These are phyloP conservation scores for Cryptosporidium baileyi DNA, from an alignment of 169 alveolate genomes.

Conservation along the genomic window DNA sequence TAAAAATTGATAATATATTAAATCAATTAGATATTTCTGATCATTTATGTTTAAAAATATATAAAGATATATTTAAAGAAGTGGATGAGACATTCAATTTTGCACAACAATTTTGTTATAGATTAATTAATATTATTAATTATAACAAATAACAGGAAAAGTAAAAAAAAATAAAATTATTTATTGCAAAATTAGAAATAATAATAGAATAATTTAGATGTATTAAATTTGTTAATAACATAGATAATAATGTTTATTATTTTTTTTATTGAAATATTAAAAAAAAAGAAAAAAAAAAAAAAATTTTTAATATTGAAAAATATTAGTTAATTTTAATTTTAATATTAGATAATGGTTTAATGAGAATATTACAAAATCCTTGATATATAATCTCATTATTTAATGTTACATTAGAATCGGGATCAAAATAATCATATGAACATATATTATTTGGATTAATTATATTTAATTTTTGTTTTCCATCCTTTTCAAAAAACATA, in stretches of 20 bases:
- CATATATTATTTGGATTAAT: slow-evolving; percentile 16
- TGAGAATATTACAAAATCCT: slow-evolving; percentile 37
- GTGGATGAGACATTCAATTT: too few relatives aligned
- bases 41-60: too few relatives aligned
- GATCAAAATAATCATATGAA: neutral
- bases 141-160: too few relatives aligned
- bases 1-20: too few relatives aligned
- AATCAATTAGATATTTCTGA: too few relatives aligned
- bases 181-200: too few relatives aligned
- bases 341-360: slow-evolving; percentile 13
- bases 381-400: slow-evolving; percentile 32
- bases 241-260: neutral
- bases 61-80: too few relatives aligned
- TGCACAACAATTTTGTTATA: too few relatives aligned
- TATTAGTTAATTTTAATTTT: neutral
- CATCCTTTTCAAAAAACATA: neutral
- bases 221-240: too few relatives aligned
- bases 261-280: neutral
- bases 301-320: neutral
- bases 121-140: too few relatives aligned
- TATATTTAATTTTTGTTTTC: slow-evolving; percentile 13
- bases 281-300: neutral
- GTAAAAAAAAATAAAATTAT: too few relatives aligned
- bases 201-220: too few relatives aligned
- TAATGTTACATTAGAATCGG: neutral